Base-by-base conservation (phyloP, 805 yeast genomes). In the Suhomyces kilbournensis region DNA sequence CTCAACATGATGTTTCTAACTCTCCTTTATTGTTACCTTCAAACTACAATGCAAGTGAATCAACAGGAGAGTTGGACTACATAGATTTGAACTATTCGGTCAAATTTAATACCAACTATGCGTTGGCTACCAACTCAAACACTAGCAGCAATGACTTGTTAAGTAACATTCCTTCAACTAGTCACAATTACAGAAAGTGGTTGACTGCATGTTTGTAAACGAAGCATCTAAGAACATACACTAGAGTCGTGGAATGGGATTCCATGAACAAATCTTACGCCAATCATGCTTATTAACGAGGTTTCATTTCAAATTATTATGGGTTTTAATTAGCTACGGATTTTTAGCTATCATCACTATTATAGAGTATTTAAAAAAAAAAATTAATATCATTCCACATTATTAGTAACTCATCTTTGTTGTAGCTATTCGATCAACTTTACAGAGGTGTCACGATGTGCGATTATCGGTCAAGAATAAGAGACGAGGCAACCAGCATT, bases 161-260 rank as follows among this genome's bases (percentile, higher is more conserved):
- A 39, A 40, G 49, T 26, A 49, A 58, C 54, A 44, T 49, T 44
- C 62, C 63, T 28, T 66, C 74, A 26, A 70, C 76, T 25, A 66
- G 71, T 35, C 71, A 70, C 51, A 71, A 71, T 59, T 71, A 71
- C 58, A 63, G 76, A 49, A 69, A 71, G 55, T 71, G 75, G 75
- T 63, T 71, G 59, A 69, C 72, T 47, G 74, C 68, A 47, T 66
- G 68, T 50, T 62, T 62, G 53, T 62, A 46, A 48, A 32, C 10
- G 25, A 38, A 19, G 23, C 23, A 19, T 19, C 14, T n/a, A 38
- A 19, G 23, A 20, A 30, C 39, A 42, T 19, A 39, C 34, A 47
- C 26, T 19, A 19, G 23, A 9, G 17, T 38, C 42, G 23, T 38
- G 42, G 42, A 38, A 45, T 42, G 43, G 47, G 42, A 15, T 47